phyloP scores from a whole-genome alignment of 495 filamentous ascomycete genomes.

The Ascodesmis nigricans region DNA sequence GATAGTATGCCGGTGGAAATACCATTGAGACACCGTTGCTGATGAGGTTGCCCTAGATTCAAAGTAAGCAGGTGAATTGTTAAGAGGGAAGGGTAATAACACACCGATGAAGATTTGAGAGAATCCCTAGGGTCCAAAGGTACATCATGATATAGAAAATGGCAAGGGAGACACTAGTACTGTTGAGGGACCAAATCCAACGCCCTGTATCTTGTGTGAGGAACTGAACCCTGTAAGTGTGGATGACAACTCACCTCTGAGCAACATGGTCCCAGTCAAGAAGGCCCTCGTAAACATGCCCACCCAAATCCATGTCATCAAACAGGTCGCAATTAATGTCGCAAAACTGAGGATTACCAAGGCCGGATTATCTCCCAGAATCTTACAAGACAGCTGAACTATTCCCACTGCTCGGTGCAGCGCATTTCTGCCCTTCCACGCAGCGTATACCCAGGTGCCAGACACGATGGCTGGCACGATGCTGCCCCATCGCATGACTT shows the following conservation, averaged over 20 bases:
- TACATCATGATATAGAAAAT: conserved; percentile 81
- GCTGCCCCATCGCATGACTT: conserved; percentile 71
- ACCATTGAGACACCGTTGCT: conserved; percentile 94
- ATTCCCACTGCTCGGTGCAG: conserved; percentile 62
- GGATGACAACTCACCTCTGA: conserved; percentile 4
- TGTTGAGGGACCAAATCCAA: conserved; percentile 27
- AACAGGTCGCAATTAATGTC: conserved; percentile 49
- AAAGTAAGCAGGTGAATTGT: conserved; percentile 3
- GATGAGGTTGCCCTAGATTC: conserved; percentile 73
- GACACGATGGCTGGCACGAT: conserved; percentile 52
- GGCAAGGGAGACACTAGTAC: conserved; percentile 77
- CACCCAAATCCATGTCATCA: conserved; percentile 91
- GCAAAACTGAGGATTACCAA: conserved; percentile 63
- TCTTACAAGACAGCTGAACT: conserved; percentile 62
- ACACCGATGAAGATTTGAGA: conserved; percentile 53
- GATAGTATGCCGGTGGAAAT: conserved; percentile 75
- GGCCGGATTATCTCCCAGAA: conserved; percentile 64
- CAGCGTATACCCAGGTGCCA: conserved; percentile 57
- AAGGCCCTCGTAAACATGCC: conserved; percentile 93
- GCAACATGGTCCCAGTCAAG: conserved; percentile 34
- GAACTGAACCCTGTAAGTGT: background rate
- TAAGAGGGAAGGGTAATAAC: conserved; percentile 1
- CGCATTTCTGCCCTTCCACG: conserved; percentile 56
- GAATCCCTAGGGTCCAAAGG: conserved; percentile 75
- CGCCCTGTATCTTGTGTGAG: conserved; percentile 11